These are phyloP conservation scores for Coemansia sp. DNA, from an alignment of 192 early-diverging fungal species.

Conservation along the genomic window DNA sequence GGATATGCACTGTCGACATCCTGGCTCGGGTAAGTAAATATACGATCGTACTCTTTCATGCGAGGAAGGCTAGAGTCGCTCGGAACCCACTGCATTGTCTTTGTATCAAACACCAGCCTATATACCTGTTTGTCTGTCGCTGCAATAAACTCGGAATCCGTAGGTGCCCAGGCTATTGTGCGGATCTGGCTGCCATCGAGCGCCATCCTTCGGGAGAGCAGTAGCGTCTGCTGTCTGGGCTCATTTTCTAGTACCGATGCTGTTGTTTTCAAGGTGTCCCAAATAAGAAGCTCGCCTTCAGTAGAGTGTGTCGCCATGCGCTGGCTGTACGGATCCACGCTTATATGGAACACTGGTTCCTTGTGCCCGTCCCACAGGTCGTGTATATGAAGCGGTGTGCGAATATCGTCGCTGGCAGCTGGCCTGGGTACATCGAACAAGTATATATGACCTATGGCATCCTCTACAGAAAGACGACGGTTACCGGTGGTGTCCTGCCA, in stretches of 20 bases:
- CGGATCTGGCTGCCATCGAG: constrained; percentile 43
- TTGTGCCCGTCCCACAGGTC: constrained; percentile 52
- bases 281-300: constrained; percentile 53
- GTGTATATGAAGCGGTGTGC: constrained; percentile 9
- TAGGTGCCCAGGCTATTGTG: constrained; percentile 54
- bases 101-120: constrained; percentile 25
- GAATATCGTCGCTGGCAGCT: background rate
- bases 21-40: constrained; percentile 39
- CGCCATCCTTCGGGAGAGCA: constrained; percentile 41
- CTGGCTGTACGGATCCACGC: constrained; percentile 51
- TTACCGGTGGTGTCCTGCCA: constrained; percentile 3
- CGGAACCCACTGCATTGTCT: constrained; percentile 33
- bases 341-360: constrained; percentile 50
- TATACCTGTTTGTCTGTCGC: constrained; percentile 41
- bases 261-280: constrained; percentile 21
- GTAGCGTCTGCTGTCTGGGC: background rate
- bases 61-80: constrained; percentile 23
- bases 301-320: constrained; percentile 44
- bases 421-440: constrained; percentile 14
- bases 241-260: background rate
- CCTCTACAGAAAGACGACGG: constrained; percentile 18
- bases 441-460: constrained; percentile 43
- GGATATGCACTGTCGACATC: too few relatives aligned
- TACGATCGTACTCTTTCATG: constrained; percentile 38
- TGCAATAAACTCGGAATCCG: constrained; percentile 48